Percentiles rank a stretch among this genome's conserved stretches.
These are phyloP conservation scores for Penicillium sclerotiorum DNA, from an alignment of 2,329 filamentous ascomycete genomes.

Conservation along the genomic window DNA sequence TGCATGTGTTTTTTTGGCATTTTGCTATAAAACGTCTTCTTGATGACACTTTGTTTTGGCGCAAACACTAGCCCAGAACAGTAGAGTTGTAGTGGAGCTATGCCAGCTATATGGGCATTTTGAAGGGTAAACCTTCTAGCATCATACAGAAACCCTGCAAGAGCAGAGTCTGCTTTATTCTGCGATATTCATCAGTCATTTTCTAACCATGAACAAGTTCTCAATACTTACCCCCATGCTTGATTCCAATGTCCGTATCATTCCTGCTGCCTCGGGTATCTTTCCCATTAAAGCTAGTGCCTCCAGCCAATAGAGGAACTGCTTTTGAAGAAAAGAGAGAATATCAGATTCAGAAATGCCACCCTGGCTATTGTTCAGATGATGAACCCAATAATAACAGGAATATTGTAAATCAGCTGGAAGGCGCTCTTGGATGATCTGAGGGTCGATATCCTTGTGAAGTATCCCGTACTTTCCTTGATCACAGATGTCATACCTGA, in stretches of 20 bases:
- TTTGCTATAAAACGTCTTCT: background rate
- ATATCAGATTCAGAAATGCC: background rate
- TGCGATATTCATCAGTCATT: background rate
- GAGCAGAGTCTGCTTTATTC: background rate
- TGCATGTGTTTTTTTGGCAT: background rate
- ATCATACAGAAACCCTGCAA: background rate
- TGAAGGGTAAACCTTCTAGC: conserved; percentile 3
- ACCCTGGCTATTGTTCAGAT: conserved; percentile 1
- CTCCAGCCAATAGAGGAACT: conserved; percentile 13
- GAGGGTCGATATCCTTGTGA: conserved; percentile 3
- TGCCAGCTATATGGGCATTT: background rate
- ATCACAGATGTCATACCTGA: conserved; percentile 10
- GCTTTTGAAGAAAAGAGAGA: conserved; percentile 6
- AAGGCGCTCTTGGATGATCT: conserved; percentile 3
- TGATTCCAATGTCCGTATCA: conserved; percentile 2
- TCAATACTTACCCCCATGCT: conserved; percentile 1
- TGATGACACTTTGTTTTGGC: background rate
- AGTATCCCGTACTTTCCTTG: conserved; percentile 4
- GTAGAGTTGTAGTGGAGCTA: conserved; percentile 1
- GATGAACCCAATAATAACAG: conserved; percentile 14
- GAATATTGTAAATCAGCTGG: conserved; percentile 13
- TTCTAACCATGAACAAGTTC: background rate
- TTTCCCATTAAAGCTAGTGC: conserved; percentile 5
- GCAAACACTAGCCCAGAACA: conserved; percentile 1
- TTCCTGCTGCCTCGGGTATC: background rate